Evolutionary conservation across 345 rosid genomes (phyloP), one percentile per base, ranked within the genome.

Genomic region (Hibiscus mutabilis): DNA sequence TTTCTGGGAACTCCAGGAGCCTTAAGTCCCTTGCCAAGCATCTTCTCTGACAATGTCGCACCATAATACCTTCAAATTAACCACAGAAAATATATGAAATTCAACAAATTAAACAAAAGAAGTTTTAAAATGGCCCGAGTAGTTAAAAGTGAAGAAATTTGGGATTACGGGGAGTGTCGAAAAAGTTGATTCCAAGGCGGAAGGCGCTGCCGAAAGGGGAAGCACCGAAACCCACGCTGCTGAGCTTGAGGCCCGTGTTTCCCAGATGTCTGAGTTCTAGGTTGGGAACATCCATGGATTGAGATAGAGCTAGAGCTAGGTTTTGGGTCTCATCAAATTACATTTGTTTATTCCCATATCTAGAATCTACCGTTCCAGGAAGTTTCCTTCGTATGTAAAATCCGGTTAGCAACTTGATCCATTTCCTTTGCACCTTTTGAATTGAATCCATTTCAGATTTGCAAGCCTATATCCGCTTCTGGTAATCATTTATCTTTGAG

Each of bases 131-230:
- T 42, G 8, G 9, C 40, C 9, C 40, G 8, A 35, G 6, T 6
- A 35, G 40, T 0, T 35, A 35, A 1, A 29, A 35, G 9, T 35
- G 40, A 35, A 35, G 40, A 35, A 6, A 35, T 35, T 24, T 33
- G 53, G 73, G 47, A 18, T 46, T 86, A 95, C 99, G 99, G 97
- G 18, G 97, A 95, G 97, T 92, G 77, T 95, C 97, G 81, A 92
- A 95, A 86, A 92, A 95, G 83, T 95, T 95, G 79, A 92, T 92
- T 74, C 94, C 94, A 31, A 84, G 85, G 55, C 85, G 86, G 77
- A 92, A 92, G 62, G 89, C 87, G 55, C 76, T 82, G 63, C 97
- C 97, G 47, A 92, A 90, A 1, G 96, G 93, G 15, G 97, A 89
- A 58, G 97, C 97, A 3, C 97, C 97, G 62, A 92, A 92, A 14